Conservation (phyloP, 257 asterid genomes). For the Nicotiana attenuata region DNA sequence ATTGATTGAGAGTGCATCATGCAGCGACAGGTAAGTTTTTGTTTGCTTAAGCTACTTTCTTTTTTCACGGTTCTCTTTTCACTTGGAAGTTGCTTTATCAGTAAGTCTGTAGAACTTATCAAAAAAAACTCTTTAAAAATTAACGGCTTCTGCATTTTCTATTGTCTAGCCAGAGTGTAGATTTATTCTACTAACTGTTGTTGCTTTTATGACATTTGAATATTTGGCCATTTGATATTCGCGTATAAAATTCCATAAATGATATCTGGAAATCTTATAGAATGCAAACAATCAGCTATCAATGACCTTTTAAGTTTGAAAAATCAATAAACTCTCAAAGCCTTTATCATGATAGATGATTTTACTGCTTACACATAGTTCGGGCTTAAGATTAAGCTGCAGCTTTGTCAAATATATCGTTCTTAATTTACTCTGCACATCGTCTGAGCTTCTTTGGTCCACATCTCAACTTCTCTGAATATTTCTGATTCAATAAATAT, state of each 20-base stretch:
- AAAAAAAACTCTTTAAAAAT: background rate
- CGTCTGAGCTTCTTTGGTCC: background rate
- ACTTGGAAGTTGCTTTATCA: background rate
- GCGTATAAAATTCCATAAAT: background rate
- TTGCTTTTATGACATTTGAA: background rate
- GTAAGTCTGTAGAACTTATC: background rate
- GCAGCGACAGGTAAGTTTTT: background rate
- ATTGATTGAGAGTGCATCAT: background rate
- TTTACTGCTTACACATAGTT: background rate
- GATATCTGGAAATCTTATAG: background rate
- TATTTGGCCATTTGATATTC: background rate
- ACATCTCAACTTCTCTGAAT: background rate
- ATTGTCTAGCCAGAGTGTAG: background rate
- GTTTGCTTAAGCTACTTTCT: background rate
- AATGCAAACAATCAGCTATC: background rate
- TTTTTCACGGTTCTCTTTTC: background rate
- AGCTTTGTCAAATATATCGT: background rate
- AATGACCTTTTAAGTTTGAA: background rate
- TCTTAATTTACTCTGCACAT: background rate
- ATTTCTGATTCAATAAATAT: background rate
- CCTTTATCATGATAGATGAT: background rate
- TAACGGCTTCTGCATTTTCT: background rate
- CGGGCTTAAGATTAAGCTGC: background rate
- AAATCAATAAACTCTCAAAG: background rate
- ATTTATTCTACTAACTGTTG: background rate